Evolutionary conservation across 164 flowering plant species (phyloP).

Genomic region (Kalanchoe fedtschenkoi): DNA sequence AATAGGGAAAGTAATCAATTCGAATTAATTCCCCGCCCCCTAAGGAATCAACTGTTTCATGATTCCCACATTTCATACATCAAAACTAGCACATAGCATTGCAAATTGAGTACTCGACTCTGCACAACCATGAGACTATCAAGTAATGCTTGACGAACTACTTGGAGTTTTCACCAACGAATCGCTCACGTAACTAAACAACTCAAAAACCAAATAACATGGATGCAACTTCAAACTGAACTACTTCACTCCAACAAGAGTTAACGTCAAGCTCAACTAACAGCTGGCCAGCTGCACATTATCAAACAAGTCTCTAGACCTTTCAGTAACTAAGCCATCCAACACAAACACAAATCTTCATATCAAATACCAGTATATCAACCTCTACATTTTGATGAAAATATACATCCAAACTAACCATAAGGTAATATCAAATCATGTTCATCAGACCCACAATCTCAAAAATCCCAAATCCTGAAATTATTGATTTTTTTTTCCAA

Average conservation of each 20-base stretch:
- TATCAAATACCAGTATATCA: background rate
- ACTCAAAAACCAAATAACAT: background rate
- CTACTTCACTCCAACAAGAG: background rate
- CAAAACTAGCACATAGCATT: background rate
- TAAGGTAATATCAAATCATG: no score
- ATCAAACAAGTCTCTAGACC: background rate
- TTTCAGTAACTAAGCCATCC: background rate
- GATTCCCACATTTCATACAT: background rate
- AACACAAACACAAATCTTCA: background rate
- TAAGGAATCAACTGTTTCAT: no score
- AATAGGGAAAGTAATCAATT: no score
- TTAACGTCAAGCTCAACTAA: background rate
- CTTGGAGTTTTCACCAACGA: no score
- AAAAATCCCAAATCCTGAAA: no score
- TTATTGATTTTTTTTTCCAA: no score
- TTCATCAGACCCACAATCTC: no score
- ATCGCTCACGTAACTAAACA: background rate
- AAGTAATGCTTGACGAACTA: no score
- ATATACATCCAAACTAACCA: no score
- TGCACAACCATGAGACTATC: background rate
- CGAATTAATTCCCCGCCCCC: no score
- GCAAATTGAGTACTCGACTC: background rate
- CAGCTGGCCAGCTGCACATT: no score
- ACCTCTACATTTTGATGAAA: no score
- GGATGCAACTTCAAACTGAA: background rate